Base-by-base conservation (phyloP, 768 basidiomycete species). In the Lactarius indigo region DNA sequence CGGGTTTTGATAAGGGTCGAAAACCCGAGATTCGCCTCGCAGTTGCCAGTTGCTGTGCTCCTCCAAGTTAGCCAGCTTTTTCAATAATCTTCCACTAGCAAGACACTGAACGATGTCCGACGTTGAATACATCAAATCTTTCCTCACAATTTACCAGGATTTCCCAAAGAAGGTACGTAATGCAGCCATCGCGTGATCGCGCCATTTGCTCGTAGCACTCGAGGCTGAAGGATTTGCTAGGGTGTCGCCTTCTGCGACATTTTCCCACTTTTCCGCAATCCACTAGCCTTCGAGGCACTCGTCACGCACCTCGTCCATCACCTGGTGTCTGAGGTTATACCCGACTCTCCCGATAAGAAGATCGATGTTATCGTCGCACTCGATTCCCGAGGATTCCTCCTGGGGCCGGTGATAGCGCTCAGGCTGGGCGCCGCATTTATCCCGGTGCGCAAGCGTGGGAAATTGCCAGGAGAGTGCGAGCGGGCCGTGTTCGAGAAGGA, bases 181-280 rank as follows among this genome's bases (percentile, higher is more conserved):
- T n/a, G 33, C 56, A 41, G 10, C 35, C 10, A 3, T 37, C 35
- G 12, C 10, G 18, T 9, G 23, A n/a, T 55, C 15, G n/a, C 35
- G 17, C 44, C 12, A 6, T 28, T 33, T 56, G 23, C 26, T 52
- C 39, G 15, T 6, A 12, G 39, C 31, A 8, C 20, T 57, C 23
- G 12, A 10, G 35, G 18, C 39, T 61, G 12, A 42, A 10, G 10
- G 6, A 13, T 50, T 30, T 39, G 4, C 26, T 50, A 96, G 92
- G 96, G 96, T 15, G 86, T 99, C 74, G 83, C 83, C 57, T 99
- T 99, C 78, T 80, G 96, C 64, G 97, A 99, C 77, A 92, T 98
- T 72, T 95, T 98, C 78, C 97, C 97, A 13, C 82, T 98, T 75
- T 84, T 99, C 20, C 85, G 90, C 18, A 82, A 93, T 74, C 97